Conservation (phyloP, 2,329 filamentous ascomycete species). For the Elsinoe perseae region DNA sequence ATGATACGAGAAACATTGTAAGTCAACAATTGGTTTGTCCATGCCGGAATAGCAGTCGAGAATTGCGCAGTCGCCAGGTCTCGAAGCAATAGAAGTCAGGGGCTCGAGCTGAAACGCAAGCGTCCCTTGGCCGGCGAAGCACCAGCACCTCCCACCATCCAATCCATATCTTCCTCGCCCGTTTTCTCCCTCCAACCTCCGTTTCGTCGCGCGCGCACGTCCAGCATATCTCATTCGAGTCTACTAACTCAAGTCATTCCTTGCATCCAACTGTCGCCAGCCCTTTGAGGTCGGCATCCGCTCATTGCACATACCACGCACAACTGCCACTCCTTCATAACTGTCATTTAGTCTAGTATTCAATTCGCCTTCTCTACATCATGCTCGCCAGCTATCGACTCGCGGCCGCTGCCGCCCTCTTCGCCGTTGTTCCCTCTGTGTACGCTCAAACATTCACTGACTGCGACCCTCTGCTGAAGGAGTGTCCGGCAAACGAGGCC, state of each 20-base stretch:
- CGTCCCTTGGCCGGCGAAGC: neutral
- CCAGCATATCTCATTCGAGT: conserved; percentile 6
- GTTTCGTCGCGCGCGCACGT: conserved; percentile 14
- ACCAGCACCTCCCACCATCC: neutral
- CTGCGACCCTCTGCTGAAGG: conserved; percentile 68
- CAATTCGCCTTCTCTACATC: neutral
- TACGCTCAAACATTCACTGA: conserved; percentile 66
- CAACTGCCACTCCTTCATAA: neutral
- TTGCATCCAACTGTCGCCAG: conserved; percentile 6
- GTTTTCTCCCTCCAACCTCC: conserved; percentile 12
- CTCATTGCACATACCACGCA: conserved; percentile 2
- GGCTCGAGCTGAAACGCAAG: conserved; percentile 13
- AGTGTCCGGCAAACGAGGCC: conserved; percentile 64
- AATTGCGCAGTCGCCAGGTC: neutral
- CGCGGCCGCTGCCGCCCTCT: conserved; percentile 24
- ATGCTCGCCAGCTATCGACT: conserved; percentile 10
- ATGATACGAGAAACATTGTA: neutral
- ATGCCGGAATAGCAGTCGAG: neutral
- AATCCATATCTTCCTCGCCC: conserved; percentile 11
- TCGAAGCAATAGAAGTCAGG: conserved; percentile 2
- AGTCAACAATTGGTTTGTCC: neutral
- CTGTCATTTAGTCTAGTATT: neutral
- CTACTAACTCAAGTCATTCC: conserved; percentile 14
- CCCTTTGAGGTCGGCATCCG: conserved; percentile 14
- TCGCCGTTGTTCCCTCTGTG: conserved; percentile 37